Conservation (phyloP, 2,329 filamentous ascomycete species). For the Herpotrichia juniperi region DNA sequence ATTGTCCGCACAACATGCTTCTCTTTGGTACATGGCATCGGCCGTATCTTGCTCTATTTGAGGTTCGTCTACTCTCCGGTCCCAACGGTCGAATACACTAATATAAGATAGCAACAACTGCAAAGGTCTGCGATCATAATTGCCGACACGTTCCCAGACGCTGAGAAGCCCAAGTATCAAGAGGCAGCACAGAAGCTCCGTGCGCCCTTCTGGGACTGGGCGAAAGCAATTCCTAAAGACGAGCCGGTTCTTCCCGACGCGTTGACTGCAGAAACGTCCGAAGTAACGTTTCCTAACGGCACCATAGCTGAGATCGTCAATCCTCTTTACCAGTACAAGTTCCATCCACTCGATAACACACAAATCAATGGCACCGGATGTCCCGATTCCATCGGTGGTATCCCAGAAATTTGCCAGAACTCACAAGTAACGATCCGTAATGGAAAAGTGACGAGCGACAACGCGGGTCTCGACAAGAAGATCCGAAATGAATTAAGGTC, state of each 20-base stretch:
- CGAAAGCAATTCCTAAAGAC: conserved; percentile 22
- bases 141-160: conserved; percentile 43
- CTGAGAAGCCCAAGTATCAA: conserved; percentile 39
- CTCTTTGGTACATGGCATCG: conserved; percentile 85
- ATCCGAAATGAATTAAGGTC: conserved; percentile 7
- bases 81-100: not conserved
- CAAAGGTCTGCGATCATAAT: conserved; percentile 42
- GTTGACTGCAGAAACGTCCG: conserved; percentile 42
- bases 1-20: conserved; percentile 76
- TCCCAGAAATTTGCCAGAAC: conserved; percentile 39
- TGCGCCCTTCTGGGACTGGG: conserved; percentile 55
- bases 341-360: conserved; percentile 62
- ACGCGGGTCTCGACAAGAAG: conserved; percentile 11
- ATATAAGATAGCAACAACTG: conserved; percentile 41
- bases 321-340: conserved; percentile 46
- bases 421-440: conserved; percentile 48
- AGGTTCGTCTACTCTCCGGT: conserved; percentile 46
- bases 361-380: conserved; percentile 18
- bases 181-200: conserved; percentile 46
- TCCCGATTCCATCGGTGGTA: not conserved
- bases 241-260: conserved; percentile 18
- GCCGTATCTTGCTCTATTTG: conserved; percentile 70
- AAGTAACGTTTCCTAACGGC: conserved; percentile 45
- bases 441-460: conserved; percentile 6
- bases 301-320: conserved; percentile 35